These are phyloP conservation scores for Chenopodium quinoa DNA, from an alignment of 148 eudicot species.

Conservation along the genomic window DNA sequence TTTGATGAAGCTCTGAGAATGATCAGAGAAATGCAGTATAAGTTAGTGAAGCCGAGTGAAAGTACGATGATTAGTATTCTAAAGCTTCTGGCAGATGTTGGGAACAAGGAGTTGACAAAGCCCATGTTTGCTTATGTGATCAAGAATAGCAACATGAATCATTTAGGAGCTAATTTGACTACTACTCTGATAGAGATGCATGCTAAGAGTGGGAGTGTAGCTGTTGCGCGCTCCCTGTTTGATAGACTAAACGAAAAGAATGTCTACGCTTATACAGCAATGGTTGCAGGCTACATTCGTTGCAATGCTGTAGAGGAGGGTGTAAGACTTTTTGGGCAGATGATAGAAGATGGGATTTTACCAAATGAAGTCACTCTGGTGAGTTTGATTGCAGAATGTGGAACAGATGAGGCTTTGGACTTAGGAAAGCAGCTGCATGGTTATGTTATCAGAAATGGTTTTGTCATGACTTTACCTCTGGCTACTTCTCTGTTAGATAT, in stretches of 20 bases:
- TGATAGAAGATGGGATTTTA: constrained; percentile 38
- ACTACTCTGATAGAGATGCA: constrained; percentile 49
- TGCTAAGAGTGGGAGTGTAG: constrained; percentile 53
- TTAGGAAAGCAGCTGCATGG: constrained; percentile 42
- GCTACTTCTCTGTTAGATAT: constrained; percentile 40
- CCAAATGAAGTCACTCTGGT: constrained; percentile 58
- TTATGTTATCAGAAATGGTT: constrained; percentile 31
- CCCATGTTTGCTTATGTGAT: constrained; percentile 32
- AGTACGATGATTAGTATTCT: constrained; percentile 31
- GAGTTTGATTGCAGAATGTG: constrained; percentile 52
- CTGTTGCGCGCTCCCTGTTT: constrained; percentile 41
- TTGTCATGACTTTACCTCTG: constrained; percentile 22
- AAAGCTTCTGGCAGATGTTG: constrained; percentile 21
- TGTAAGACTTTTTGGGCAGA: constrained; percentile 35
- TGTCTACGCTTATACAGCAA: constrained; percentile 56
- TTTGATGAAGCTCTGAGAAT: constrained; percentile 24
- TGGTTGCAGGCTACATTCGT: constrained; percentile 50
- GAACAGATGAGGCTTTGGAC: constrained; percentile 42
- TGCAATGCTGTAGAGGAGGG: constrained; percentile 38
- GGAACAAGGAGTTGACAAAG: constrained; percentile 19
- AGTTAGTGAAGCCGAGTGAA: constrained; percentile 29
- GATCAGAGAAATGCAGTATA: constrained; percentile 29
- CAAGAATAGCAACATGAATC: constrained; percentile 10
- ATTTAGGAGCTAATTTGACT: constrained; percentile 18
- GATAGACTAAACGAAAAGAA: constrained; percentile 34